Evolutionary conservation across 805 yeast genomes (phyloP), one percentile per base, ranked within the genome.

Genomic region (Saturnispora zaruensis): DNA sequence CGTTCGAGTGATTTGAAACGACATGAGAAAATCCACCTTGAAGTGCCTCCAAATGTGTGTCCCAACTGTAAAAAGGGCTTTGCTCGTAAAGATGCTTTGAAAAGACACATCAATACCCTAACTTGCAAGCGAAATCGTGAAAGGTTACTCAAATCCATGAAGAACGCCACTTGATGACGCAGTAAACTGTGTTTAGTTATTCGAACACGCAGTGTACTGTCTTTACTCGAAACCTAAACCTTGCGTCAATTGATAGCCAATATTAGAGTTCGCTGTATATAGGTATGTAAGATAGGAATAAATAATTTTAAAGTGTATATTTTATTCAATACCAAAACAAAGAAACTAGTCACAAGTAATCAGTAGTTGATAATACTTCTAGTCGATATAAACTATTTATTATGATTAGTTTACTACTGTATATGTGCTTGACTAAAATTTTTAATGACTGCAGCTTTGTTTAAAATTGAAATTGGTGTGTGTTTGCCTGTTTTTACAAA

Each of bases 11-110:
- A 84, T 64, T 70, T 84, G 56, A 81, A 81, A 61, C 72, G 91
- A 50, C 93, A 84, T 60, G 86, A 81, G 57, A 80, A 84, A 59
- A 87, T 83, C 41, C 95, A 85, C 65, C 66, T 82, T 44, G 73
- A 80, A 23, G 78, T 82, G 2, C 77, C 87, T 7, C 90, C 91
- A 1, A 82, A 86, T 59, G 78, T 84, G 44, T 85, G 95, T 65
- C 78, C 82, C 5, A 66, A 72, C 16, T 85, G 95, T 68, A 87
- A 87, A 34, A 85, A 85, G 60, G 90, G 93, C 0, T 85, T 85
- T 72, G 91, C 93, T 2, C 69, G 95, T 44, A 84, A 83, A 58
- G 95, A 85, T 66, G 93, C 93, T 0, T 69, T 85, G 57, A 85
- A 84, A 61, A 71, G 95, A 56, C 95, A 85, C 63, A 71, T 72